Evolutionary conservation across 352 stramenopile species (phyloP), one percentile per base, ranked within the genome.

Genomic region (Saprolegnia diclina): DNA sequence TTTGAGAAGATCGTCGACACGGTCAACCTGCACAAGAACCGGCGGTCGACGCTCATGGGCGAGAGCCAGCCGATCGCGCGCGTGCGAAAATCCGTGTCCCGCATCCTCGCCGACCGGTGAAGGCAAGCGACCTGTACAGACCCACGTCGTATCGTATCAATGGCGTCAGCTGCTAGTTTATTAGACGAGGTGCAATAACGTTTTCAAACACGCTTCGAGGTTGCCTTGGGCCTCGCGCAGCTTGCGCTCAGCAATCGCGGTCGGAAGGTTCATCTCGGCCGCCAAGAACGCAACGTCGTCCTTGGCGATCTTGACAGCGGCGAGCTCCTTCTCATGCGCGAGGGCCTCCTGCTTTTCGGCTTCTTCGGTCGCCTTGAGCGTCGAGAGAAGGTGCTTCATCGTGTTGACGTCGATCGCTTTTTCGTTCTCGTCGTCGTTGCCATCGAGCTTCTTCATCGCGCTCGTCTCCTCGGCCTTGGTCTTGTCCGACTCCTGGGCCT

Each of bases 351-450:
- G 83, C 70, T 92, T 92, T 67, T 94, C 83, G 7, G 85, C 84
- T 67, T 92, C 87, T 65, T 92, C 87, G 66, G 92, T 80, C 69
- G 91, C 90, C 45, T 73, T 79, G 69, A 94, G 72, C 56, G 80
- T 77, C 68, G 82, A 72, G 67, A 94, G 91, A 32, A 86, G 83
- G 64, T 86, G 64, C 72, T 91, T 92, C 84, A 94, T 91, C 77
- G 91, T 92, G 80, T 92, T 88, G 55, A 88, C 84, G 79, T 94
- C 87, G 81, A 94, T 89, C 61, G 90, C 79, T 72, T 91, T 92
- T 74, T 94, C 86, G 75, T 92, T 85, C 46, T 91, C 85, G 35
- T 86, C 76, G 70, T 94, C 87, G 48, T 83, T 92, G 7, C 11
- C 63, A 18, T 69, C 24, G 65, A 94, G 81, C 71, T 91, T 94